Conservation (phyloP, 1,284 basidiomycete species). For the Apiotrichum brassicae region DNA sequence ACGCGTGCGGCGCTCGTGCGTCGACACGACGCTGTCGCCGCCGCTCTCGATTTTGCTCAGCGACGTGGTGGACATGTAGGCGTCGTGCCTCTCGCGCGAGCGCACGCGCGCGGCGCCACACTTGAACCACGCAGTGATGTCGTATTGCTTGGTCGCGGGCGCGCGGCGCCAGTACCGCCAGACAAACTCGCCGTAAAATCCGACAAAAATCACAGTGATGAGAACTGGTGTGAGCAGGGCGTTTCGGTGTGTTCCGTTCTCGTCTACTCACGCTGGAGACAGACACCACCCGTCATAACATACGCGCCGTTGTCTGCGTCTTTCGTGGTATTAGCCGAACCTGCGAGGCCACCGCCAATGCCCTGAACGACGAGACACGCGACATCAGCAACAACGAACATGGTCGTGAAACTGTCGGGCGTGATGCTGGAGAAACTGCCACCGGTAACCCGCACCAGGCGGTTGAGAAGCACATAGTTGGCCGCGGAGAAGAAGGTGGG, state of each 20-base stretch:
- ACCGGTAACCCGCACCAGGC: constrained; percentile 13
- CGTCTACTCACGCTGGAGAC: constrained; percentile 19
- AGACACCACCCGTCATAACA: constrained; percentile 34
- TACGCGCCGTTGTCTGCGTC: constrained; percentile 27
- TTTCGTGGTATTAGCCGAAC: constrained; percentile 16
- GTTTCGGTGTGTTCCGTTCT: not conserved
- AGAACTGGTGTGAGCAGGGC: constrained; percentile 12
- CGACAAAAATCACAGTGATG: constrained; percentile 36
- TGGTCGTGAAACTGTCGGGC: constrained; percentile 26
- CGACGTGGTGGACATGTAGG: not conserved
- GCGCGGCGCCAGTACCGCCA: constrained; percentile 18
- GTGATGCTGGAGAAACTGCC: constrained; percentile 22
- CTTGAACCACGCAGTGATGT: constrained; percentile 16
- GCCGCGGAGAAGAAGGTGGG: constrained; percentile 37
- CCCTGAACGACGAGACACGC: constrained; percentile 40
- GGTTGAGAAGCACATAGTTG: constrained; percentile 36
- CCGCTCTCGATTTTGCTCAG: not conserved
- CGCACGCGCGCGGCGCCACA: not conserved
- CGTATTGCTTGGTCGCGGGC: constrained; percentile 18
- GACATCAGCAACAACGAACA: constrained; percentile 37
- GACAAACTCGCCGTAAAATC: constrained; percentile 29
- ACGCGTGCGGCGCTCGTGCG: not conserved
- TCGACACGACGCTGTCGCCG: no score
- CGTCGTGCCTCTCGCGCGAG: not conserved
- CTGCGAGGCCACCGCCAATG: constrained; percentile 37